Base-by-base conservation (phyloP, 768 basidiomycete genomes). In the Kwoniella heveanensis region DNA sequence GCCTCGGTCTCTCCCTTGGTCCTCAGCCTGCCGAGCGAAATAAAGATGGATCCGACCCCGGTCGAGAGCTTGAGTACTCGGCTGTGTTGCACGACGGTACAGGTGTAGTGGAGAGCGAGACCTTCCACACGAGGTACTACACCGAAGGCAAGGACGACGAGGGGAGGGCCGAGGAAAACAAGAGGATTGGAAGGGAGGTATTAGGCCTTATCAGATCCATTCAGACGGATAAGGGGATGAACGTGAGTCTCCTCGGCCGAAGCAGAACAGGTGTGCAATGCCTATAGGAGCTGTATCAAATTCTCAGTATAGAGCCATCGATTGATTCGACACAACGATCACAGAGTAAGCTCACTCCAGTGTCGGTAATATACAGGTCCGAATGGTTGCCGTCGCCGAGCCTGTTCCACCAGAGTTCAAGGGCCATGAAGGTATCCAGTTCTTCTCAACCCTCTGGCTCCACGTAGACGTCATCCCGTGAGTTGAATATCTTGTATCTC, bases 401-500 rank as follows among this genome's bases (percentile, higher is more conserved):
- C 75, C 75, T 13, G 47, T 74, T 17, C 75, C 75, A 6, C 50
- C 61, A 26, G 68, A 74, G 57, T 51, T 77, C 44, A 62, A 57
- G 54, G 59, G 55, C 9, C 37, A 62, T 5, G 10, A 64, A 24
- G 65, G 65, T 19, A 54, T 69, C 9, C 67, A 76, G 46, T 72
- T 73, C 62, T 64, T 67, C 22, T 54, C 73, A 0, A 74, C 68
- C 1, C 49, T 74, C 47, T 77, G 75, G 75, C 62, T 77, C 0
- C 73, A 74, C 30, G 55, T 77, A 12, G 75, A 77, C 63, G 69
- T 69, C 25, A 71, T 77, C 15, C 75, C 75, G 74, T 76, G 60
- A 53, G 74, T 69, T 1, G 2, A 3, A 10, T 4, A 17, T 44
- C 19, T 44, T 44, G 10, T 44, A 9, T 3, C 6, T 44, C 22